Conservation (phyloP, 1,139 yeast species). For the Scheffersomyces quercinus region DNA sequence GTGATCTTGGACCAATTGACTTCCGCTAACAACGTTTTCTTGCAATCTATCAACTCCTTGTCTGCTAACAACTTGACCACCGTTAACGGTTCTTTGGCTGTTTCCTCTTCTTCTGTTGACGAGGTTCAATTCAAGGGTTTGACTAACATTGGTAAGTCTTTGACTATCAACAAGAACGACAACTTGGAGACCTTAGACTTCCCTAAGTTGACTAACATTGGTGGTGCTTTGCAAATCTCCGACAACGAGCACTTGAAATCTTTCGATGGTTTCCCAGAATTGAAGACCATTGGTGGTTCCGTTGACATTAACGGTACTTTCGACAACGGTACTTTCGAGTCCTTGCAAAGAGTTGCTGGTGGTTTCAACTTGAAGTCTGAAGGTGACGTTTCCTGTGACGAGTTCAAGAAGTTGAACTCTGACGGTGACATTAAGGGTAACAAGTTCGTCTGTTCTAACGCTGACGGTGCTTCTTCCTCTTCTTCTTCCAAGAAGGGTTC, state of each 20-base stretch:
- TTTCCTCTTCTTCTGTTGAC: constrained; percentile 64
- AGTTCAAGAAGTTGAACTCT: constrained; percentile 65
- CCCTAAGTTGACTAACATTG: constrained; percentile 66
- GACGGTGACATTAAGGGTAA: constrained; percentile 89
- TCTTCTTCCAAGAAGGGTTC: constrained; percentile 43
- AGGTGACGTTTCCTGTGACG: constrained; percentile 78
- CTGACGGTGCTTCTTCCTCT: constrained; percentile 56
- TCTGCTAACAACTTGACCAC: constrained; percentile 65
- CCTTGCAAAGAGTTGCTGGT: constrained; percentile 80
- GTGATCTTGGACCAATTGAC: constrained; percentile 67
- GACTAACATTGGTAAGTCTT: constrained; percentile 72
- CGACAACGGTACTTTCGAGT: constrained; percentile 72
- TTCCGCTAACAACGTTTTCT: constrained; percentile 83
- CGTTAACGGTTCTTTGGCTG: constrained; percentile 80
- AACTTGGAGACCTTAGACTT: constrained; percentile 70
- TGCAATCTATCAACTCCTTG: constrained; percentile 75
- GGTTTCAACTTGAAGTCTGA: constrained; percentile 82
- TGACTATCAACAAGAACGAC: constrained; percentile 72
- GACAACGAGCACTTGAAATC: constrained; percentile 73
- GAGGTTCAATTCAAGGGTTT: constrained; percentile 59
- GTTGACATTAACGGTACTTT: constrained; percentile 78
- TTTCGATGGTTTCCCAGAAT: constrained; percentile 72
- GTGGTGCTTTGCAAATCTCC: constrained; percentile 86
- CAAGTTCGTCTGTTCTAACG: constrained; percentile 79
- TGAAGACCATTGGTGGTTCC: constrained; percentile 84